phyloP scores from a whole-genome alignment of 2,329 filamentous ascomycete species.

The Colletotrichum destructivum region DNA sequence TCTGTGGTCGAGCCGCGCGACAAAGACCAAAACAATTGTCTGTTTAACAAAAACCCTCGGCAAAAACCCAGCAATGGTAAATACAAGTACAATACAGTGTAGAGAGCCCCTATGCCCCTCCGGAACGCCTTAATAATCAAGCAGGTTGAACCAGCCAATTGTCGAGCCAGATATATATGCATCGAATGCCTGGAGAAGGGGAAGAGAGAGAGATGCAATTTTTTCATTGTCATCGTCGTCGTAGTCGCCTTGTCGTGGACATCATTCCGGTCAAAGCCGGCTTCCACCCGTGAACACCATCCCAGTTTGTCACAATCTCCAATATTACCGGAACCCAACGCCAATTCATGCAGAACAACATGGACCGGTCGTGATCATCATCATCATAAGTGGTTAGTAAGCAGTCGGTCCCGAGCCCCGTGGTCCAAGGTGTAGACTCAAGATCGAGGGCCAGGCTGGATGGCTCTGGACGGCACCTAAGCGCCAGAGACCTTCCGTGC shows the following conservation, averaged over 20 bases:
- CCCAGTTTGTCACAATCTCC: conserved; percentile 38
- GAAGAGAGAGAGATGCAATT: conserved; percentile 25
- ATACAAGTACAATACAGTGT: conserved; percentile 41
- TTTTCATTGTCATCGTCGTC: conserved; percentile 31
- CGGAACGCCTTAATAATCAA: conserved; percentile 37
- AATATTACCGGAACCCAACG: conserved; percentile 51
- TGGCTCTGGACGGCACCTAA: conserved; percentile 49
- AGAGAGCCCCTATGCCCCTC: conserved; percentile 28
- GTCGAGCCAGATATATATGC: conserved; percentile 39
- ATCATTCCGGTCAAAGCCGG: conserved; percentile 35
- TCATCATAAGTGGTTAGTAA: conserved; percentile 55
- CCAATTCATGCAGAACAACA: conserved; percentile 60
- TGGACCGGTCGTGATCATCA: conserved; percentile 62
- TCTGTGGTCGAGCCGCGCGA: conserved; percentile 9
- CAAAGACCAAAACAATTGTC: conserved; percentile 22
- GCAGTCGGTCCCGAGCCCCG: conserved; percentile 41
- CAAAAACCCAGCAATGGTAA: conserved; percentile 26
- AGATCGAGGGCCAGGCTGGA: conserved; percentile 20
- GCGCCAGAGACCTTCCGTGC: conserved; percentile 69
- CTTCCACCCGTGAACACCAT: conserved; percentile 38
- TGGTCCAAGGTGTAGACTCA: conserved; percentile 28
- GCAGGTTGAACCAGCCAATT: conserved; percentile 27
- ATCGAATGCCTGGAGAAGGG: conserved; percentile 32
- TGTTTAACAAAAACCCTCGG: conserved; percentile 5
- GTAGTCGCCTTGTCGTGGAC: conserved; percentile 39